Percentiles rank a stretch among this genome's conserved stretches.
Evolutionary conservation across 2,329 filamentous ascomycete species (phyloP).

Genomic region (Aureobasidium lini): DNA sequence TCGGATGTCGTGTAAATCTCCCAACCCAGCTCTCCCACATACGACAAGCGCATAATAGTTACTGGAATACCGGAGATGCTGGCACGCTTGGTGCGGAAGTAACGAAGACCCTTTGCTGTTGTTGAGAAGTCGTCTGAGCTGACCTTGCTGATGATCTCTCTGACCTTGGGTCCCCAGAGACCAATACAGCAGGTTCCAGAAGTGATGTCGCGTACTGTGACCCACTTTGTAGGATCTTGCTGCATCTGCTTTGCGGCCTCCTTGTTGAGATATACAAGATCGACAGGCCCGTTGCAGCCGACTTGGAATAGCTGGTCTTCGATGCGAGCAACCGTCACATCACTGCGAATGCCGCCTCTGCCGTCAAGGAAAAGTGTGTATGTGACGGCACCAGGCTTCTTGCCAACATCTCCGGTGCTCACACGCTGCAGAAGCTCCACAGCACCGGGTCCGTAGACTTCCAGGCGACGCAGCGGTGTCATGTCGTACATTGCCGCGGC

Average conservation of each 20-base stretch:
- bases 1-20: constrained; percentile 56
- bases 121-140: constrained; percentile 39
- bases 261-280: constrained; percentile 47
- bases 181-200: constrained; percentile 54
- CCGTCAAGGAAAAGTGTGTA: constrained; percentile 51
- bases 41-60: constrained; percentile 49
- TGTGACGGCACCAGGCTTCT: constrained; percentile 43
- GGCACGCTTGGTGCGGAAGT: constrained; percentile 43
- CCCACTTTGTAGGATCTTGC: constrained; percentile 34
- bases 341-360: constrained; percentile 48
- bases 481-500: constrained; percentile 57
- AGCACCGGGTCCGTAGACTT: constrained; percentile 52
- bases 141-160: constrained; percentile 43
- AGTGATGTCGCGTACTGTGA: constrained; percentile 52
- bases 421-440: constrained; percentile 48
- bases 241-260: constrained; percentile 46
- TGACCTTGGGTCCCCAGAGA: constrained; percentile 53
- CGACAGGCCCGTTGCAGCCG: constrained; percentile 48
- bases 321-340: constrained; percentile 50
- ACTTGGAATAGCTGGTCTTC: constrained; percentile 47
- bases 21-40: constrained; percentile 56
- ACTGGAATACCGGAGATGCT: constrained; percentile 51
- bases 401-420: constrained; percentile 44
- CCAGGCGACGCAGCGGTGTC: constrained; percentile 52
- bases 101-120: constrained; percentile 39